Evolutionary conservation across 768 basidiomycete genomes (phyloP), one percentile per base, ranked within the genome.

Genomic region (Leccinum subtestaceum): DNA sequence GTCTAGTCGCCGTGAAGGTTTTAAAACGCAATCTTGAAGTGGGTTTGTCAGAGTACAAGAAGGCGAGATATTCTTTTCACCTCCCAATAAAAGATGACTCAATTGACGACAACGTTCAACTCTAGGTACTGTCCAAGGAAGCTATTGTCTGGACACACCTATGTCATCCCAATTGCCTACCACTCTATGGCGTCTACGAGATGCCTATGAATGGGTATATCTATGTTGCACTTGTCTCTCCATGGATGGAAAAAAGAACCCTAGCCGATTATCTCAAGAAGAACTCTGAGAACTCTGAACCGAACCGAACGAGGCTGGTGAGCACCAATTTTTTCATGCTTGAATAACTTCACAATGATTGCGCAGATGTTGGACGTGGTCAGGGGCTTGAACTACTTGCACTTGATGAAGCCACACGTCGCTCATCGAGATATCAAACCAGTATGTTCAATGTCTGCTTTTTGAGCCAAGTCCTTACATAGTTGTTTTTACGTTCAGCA

Each of bases 351-450:
- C 34, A 57, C 34, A 12, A 7, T 29, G 27, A 29, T 40, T 29
- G 6, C 19, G 17, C 52, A 81, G 80, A 74, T 80, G 45, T 63
- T 76, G 11, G 80, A 81, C 54, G 67, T 80, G 19, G 74, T 75
- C 25, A 67, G 74, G n/a, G 80, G 80, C 13, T 60, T 81, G 48
- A 51, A 70, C 4, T 79, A 81, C 53, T 62, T 81, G 13, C 80
- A 81, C 57, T 77, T 74, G 0, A 70, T 73, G 60, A 53, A 64
- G 36, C 76, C 75, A 0, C 75, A 75, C 15, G 72, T 81, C 8
- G 65, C 64, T 19, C 71, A 72, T 53, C 63, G 68, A 34, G 72
- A 72, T 49, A 64, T 72, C 15, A 74, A 72, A 58, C 71, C 72
- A 17, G 71, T 72, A 48, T 36, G 67, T 53, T 29, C 63, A 64